Evolutionary conservation across 257 asterid species (phyloP).

Genomic region (Solanum pimpinellifolium): DNA sequence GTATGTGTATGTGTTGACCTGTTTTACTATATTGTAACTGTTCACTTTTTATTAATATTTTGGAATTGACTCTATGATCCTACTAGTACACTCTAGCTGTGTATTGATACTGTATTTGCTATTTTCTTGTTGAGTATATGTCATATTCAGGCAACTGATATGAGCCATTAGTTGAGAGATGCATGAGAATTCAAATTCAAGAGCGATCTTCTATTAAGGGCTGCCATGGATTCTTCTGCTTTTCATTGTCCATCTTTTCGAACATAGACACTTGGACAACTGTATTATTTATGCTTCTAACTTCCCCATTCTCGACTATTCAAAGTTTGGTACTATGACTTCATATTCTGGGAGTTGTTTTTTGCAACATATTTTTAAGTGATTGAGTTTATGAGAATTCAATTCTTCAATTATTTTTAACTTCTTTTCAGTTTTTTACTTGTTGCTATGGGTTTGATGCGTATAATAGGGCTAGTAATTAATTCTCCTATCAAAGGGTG

Average conservation of each 20-base stretch:
- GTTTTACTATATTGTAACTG: background rate
- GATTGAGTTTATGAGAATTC: background rate
- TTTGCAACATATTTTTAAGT: no score
- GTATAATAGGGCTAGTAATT: background rate
- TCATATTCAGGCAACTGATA: background rate
- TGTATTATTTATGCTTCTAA: background rate
- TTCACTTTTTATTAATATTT: background rate
- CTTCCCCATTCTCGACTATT: background rate
- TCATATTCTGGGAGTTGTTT: background rate
- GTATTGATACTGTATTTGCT: background rate
- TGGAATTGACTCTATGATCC: background rate
- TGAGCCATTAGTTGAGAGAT: background rate
- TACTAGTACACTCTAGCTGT: background rate
- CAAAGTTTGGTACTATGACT: background rate
- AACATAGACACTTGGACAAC: background rate
- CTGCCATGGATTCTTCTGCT: background rate
- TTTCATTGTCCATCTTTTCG: background rate
- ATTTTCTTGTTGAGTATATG: background rate
- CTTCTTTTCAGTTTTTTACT: background rate
- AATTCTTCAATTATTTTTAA: background rate
- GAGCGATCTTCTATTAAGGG: background rate
- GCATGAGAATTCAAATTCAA: background rate
- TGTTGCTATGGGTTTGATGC: background rate
- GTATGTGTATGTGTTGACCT: background rate
- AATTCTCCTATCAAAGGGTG: background rate